Conservation (phyloP, 768 basidiomycete species). For the Trametes cinnabarina region DNA sequence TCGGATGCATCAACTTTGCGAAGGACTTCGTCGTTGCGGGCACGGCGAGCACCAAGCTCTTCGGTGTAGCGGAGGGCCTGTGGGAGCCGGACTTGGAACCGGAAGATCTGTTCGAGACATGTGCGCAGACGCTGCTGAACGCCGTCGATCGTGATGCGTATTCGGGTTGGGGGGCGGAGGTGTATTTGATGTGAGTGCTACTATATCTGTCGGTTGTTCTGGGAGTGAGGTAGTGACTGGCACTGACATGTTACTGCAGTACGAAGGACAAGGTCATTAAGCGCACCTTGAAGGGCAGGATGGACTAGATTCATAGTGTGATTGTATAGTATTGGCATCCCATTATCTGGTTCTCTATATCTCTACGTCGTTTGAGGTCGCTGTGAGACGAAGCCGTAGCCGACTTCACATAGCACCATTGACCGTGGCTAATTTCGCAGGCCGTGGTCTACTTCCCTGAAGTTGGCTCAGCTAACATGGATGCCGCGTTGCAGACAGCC, state of each 20-base stretch:
- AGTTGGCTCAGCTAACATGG: too few species aligned
- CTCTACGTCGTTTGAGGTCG: not conserved
- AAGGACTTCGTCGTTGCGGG: slow-evolving; percentile 98
- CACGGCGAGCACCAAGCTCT: slow-evolving; percentile 88
- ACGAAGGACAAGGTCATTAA: slow-evolving; percentile 54
- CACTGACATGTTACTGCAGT: slow-evolving; percentile 23
- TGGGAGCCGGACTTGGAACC: slow-evolving; percentile 98
- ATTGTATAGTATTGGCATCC: slow-evolving; percentile 17
- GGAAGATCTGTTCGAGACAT: slow-evolving; percentile 97
- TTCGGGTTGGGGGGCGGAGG: slow-evolving; percentile 95
- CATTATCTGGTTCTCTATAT: slow-evolving; percentile 10
- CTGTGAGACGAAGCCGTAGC: not conserved
- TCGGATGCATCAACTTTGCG: slow-evolving; percentile 89
- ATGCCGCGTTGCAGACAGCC: too few species aligned
- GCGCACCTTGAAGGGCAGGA: slow-evolving; percentile 49
- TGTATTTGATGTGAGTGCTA: slow-evolving; percentile 85
- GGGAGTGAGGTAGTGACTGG: not conserved
- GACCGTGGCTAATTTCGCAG: too few species aligned
- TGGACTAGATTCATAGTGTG: slow-evolving; percentile 40
- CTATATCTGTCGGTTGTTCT: not conserved
- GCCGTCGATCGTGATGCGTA: slow-evolving; percentile 95
- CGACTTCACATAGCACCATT: not conserved
- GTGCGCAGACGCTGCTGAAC: slow-evolving; percentile 92
- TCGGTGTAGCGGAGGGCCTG: slow-evolving; percentile 95
- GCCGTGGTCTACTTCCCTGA: too few species aligned